A percentile compares a stretch with the other conserved stretches of the same genome.
Conservation (phyloP, 371 early-diverging fungal genomes). For the Enteropsectra breve region DNA sequence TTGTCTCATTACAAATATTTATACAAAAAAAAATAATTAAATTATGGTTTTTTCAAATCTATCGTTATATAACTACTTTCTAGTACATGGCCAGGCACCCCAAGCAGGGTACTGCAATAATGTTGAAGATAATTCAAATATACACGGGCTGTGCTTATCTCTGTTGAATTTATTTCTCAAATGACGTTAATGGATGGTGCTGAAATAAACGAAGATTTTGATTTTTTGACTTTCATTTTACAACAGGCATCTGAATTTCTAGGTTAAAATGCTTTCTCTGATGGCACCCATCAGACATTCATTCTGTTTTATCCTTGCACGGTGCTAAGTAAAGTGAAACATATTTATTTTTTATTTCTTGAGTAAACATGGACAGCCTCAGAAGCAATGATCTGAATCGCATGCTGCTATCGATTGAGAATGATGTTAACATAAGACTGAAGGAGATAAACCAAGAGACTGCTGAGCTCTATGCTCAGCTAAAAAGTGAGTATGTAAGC, state of each 20-base stretch:
- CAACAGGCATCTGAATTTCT: not conserved
- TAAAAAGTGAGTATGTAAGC: conserved; percentile 38
- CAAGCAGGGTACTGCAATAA: too few relatives aligned
- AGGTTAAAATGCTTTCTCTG: not conserved
- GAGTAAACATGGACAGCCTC: conserved; percentile 32
- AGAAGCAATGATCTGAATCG: conserved; percentile 56
- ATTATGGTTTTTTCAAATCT: too few relatives aligned
- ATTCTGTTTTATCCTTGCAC: not conserved
- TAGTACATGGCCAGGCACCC: too few relatives aligned
- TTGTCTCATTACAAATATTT: too few relatives aligned
- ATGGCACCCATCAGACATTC: not conserved
- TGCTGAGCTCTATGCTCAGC: conserved; percentile 48
- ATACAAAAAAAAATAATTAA: too few relatives aligned
- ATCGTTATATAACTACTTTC: too few relatives aligned
- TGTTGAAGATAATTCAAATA: too few relatives aligned
- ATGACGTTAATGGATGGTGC: not conserved
- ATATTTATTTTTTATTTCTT: not conserved
- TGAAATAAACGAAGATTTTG: not conserved
- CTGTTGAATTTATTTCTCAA: too few relatives aligned
- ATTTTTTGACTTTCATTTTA: not conserved
- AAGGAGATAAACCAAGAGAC: conserved; percentile 56
- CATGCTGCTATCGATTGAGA: conserved; percentile 58
- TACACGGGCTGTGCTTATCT: too few relatives aligned
- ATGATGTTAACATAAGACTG: conserved; percentile 57
- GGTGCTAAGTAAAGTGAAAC: not conserved